Evolutionary conservation across 1,284 basidiomycete species (phyloP), one percentile per base, ranked within the genome.

Genomic region (Ceratobasidium sp.): DNA sequence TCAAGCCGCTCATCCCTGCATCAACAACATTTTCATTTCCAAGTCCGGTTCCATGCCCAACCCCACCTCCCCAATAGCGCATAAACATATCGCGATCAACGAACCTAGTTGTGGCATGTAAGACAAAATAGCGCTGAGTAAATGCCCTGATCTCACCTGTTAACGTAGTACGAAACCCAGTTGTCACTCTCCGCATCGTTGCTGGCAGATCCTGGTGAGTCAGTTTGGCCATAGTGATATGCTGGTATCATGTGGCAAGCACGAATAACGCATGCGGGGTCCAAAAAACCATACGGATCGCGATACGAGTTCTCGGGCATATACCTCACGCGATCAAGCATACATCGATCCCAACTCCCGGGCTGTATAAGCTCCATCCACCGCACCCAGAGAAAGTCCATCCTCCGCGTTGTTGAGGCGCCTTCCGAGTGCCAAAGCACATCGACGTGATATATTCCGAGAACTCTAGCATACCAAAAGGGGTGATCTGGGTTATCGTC

Each of bases 361-460:
- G 17, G 28, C 26, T 28, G 15, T 9, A 61, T 17, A 10, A 20
- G 3, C 28, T 61, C 28, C 59, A 38, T 4, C 59, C 59, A 38
- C 20, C 82, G 81, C 0, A 84, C 80, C 81, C 81, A 83, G 0
- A 84, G 70, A 48, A 84, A 81, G 0, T 83, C 80, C 23, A 83
- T 28, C 0, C 78, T 17, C 6, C 38, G 61, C 9, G 44, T 26
- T 4, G 17, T 6, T 13, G n/a, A 17, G 40, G 15, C 6, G 40
- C 17, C 64, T 10, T 12, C 15, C 33, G 9, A 9, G 4, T 28
- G 26, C 26, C 20, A 15, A 7, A 28, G 3, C 2, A 67, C 52
- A n/a, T 65, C 38, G 12, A 26, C 62, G 56, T 81, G 80, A 46
- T 77, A 80, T 4, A 81, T 81, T 2, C 80, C 80, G 15, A 80